Base-by-base conservation (phyloP, 1,284 basidiomycete genomes). In the Inonotus hispidus region DNA sequence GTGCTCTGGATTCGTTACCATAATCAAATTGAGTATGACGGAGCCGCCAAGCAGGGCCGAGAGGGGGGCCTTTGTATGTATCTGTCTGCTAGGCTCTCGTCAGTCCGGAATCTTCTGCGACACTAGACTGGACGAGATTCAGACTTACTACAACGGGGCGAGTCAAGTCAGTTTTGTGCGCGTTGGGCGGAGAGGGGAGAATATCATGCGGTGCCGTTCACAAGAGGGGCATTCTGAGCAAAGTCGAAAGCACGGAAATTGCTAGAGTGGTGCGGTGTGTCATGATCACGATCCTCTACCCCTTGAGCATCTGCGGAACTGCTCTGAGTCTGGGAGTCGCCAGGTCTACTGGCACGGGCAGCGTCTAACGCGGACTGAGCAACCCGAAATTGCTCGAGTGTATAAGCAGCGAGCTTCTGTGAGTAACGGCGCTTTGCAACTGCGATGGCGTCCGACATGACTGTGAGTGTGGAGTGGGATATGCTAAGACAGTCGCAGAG, bases 361-460 rank as follows among this genome's bases (percentile, higher is more conserved):
- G 32, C 49, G 16, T 53, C 32, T 23, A 70, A 63, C 2, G 66
- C 55, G 47, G 69, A 68, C 68, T 73, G 70, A 29, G 71, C 72
- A 19, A 66, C 46, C 56, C 79, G 76, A 79, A 81, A 84, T 67
- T 87, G 84, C 50, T 75, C 76, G 45, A 79, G 72, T 4, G 84
- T 87, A 68, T 85, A 77, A 2, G 75, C 81, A 0, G 81, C 82
- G n/a, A 87, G 72, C 66, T 85, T 79, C 50, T 74, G 75, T 3
- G 84, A 79, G 66, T 87, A 87, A 32, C 73, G 73, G 29, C 72
- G 73, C 68, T 81, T 84, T 67, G 77, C 73, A 43, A 78, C 72
- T 64, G 85, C 80, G 57, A 78, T 53, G 39, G 68, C 67, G 25
- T 56, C 27, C 14, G 55, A n/a, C 60, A 61, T 61, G 19, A 5